Base-by-base conservation (phyloP, 257 asterid species). In the Ophiorrhiza pumila region DNA sequence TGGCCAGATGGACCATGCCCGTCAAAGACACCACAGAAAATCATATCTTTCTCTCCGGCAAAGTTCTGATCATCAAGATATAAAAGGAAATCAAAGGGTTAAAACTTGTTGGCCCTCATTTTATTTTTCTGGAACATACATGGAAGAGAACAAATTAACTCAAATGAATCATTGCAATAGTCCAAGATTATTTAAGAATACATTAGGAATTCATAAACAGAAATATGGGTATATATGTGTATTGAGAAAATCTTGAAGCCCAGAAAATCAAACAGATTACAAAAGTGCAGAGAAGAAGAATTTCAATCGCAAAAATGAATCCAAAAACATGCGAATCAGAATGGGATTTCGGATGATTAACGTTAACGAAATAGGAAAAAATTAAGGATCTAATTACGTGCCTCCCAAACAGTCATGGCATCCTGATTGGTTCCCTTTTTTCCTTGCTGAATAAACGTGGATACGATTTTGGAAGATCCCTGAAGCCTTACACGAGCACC, bases 381-480 rank as follows among this genome's bases (percentile, higher is more conserved):
- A n/a, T n/a, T n/a, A n/a, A 71, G 25, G 45, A 60, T 32, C 0
- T 25, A 35, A 4, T 7, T 27, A 25, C 52, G 68, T 77, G 89
- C 98, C 98, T 93, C 97, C 97, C 98, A 93, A 77, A 87, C 97
- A 0, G 98, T 89, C 98, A 93, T 89, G 85, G 96, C 91, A 58
- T 93, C 98, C 80, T 93, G 98, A 67, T 88, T 90, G 46, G 76
- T 60, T 29, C 96, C 97, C 18, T 93, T 91, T 57, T 69, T 83
- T 34, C 98, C 98, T 71, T 89, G 93, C 67, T 87, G 92, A 53
- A 75, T 85, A 79, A 72, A 89, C 90, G 90, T 82, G 50, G 97
- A 87, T 1, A 87, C 74, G 42, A 71, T 77, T 68, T 82, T 91
- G 55, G 98, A 91, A 4, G 92, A 86, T 27, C 98, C 98, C 50